A percentile compares a stretch with the other conserved stretches of the same genome.
These are phyloP conservation scores for Quercus tomentella DNA, from an alignment of 331 rosid species.

Conservation along the genomic window DNA sequence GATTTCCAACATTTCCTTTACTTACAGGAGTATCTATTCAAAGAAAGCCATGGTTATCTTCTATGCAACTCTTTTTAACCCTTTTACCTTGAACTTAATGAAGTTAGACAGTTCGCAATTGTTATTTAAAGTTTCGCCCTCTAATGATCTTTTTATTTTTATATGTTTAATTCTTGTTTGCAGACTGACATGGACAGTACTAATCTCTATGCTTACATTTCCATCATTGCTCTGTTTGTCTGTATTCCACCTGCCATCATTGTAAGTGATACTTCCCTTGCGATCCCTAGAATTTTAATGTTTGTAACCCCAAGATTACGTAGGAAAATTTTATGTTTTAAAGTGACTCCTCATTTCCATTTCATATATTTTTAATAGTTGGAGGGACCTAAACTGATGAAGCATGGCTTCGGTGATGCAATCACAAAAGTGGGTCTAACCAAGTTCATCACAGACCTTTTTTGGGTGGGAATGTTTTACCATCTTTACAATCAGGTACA, in stretches of 20 bases:
- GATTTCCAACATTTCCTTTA: slow-evolving; percentile 57
- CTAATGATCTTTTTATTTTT: not conserved
- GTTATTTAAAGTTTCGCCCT: not conserved
- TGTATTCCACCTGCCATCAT: slow-evolving; percentile 89
- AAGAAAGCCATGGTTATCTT: slow-evolving; percentile 92
- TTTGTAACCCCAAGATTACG: not conserved
- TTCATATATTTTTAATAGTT: slow-evolving; percentile 33
- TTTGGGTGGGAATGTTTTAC: slow-evolving; percentile 96
- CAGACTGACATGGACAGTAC: slow-evolving; percentile 98
- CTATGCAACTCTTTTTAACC: slow-evolving; percentile 1
- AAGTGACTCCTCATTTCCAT: not conserved
- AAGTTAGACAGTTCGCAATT: not conserved
- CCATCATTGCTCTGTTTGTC: slow-evolving; percentile 85
- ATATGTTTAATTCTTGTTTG: slow-evolving; percentile 12
- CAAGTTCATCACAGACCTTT: slow-evolving; percentile 79
- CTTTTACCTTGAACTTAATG: not conserved
- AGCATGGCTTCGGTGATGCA: slow-evolving; percentile 78
- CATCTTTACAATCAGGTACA: slow-evolving; percentile 95
- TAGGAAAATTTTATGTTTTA: not conserved
- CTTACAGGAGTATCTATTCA: slow-evolving; percentile 63
- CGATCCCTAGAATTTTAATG: not conserved
- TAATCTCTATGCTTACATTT: slow-evolving; percentile 82
- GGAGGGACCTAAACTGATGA: slow-evolving; percentile 80
- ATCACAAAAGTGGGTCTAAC: slow-evolving; percentile 77
- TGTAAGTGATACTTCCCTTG: slow-evolving; percentile 47